Percentiles rank a stretch among this genome's conserved stretches.
These are phyloP conservation scores for Raffaelea arxii DNA, from an alignment of 2,329 filamentous ascomycete genomes.

Conservation along the genomic window DNA sequence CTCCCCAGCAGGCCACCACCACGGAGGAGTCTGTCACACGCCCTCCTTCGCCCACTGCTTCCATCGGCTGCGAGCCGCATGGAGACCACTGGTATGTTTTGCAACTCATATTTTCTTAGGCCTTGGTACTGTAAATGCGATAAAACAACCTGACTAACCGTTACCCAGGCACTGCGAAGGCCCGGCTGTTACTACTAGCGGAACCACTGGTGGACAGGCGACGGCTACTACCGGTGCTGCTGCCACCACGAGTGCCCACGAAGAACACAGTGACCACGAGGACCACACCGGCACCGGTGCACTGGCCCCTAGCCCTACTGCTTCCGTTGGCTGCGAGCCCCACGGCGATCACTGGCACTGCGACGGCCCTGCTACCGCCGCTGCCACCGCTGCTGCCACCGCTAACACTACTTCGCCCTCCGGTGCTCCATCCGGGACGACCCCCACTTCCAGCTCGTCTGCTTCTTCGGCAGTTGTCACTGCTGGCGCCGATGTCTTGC, in stretches of 20 bases:
- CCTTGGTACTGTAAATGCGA: too few species aligned
- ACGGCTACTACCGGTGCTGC: background rate
- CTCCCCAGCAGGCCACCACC: background rate
- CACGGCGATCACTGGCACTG: conserved; percentile 30
- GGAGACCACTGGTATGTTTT: conserved; percentile 32
- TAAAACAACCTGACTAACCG: too few species aligned
- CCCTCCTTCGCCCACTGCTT: conserved; percentile 24
- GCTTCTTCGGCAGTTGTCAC: background rate
- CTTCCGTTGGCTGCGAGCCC: conserved; percentile 24
- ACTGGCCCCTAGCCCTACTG: conserved; percentile 24
- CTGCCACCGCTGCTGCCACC: conserved; percentile 1
- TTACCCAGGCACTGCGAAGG: too few species aligned
- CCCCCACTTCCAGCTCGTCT: background rate
- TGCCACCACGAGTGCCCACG: background rate
- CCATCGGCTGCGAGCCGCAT: conserved; percentile 24
- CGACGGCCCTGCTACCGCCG: conserved; percentile 6
- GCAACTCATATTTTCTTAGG: too few species aligned
- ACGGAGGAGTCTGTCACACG: conserved; percentile 13
- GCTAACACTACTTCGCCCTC: conserved; percentile 1
- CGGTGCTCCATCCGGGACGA: background rate
- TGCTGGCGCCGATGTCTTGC: background rate
- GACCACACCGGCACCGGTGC: conserved; percentile 10
- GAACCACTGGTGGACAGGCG: too few species aligned
- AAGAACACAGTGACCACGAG: background rate
- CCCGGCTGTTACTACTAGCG: too few species aligned